A percentile compares a stretch with the other conserved stretches of the same genome.
Conservation (phyloP, 73 alveolate genomes). For the Stentor coeruleus region DNA sequence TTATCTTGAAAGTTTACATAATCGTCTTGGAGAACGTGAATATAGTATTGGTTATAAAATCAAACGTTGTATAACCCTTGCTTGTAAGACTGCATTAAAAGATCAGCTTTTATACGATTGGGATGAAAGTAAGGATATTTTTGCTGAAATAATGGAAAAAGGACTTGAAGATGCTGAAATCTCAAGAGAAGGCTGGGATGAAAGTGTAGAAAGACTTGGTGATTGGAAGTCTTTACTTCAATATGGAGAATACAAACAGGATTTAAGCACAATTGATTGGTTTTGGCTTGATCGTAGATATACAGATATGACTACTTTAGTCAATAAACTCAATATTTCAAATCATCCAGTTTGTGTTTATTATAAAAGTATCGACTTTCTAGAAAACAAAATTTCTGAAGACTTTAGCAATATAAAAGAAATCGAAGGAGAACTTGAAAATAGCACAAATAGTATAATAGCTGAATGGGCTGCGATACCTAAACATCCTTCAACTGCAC, state of each 20-base stretch:
- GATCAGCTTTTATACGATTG: background rate
- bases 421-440: background rate
- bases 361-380: background rate
- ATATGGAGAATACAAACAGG: conserved; percentile 10
- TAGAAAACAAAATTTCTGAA: background rate
- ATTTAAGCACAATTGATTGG: background rate
- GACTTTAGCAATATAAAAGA: background rate
- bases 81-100: background rate
- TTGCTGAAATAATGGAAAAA: background rate
- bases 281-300: background rate
- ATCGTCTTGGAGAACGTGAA: background rate
- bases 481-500: conserved; percentile 14
- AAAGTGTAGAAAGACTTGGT: conserved; percentile 13
- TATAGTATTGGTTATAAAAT: background rate
- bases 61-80: background rate
- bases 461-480: conserved; percentile 20
- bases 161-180: conserved; percentile 20
- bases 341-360: background rate
- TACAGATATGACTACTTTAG: background rate
- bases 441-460: background rate
- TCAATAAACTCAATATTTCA: conserved; percentile 19
- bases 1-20: background rate
- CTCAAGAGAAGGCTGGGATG: background rate
- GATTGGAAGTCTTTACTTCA: background rate
- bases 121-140: background rate